Conservation (phyloP, 352 stramenopile genomes). For the Globisporangium paddicum region DNA sequence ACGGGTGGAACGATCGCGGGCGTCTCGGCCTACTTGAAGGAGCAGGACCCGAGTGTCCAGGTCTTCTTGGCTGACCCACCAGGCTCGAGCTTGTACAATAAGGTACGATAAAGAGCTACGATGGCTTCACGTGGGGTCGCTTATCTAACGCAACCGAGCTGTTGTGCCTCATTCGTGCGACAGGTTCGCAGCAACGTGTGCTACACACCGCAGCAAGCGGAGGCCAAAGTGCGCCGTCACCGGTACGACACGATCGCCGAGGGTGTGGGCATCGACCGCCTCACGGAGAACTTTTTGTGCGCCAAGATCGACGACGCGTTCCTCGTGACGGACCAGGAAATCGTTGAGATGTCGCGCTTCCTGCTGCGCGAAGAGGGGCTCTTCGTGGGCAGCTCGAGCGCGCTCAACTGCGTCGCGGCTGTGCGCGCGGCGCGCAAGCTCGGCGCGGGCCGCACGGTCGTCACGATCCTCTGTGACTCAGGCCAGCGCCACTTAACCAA, state of each 20-base stretch:
- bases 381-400: slow-evolving; percentile 91
- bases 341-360: slow-evolving; percentile 97
- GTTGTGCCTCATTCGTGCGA: neutral
- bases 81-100: slow-evolving; percentile 96
- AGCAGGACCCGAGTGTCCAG: slow-evolving; percentile 77
- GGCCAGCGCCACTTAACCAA: slow-evolving; percentile 87
- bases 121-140: too few species aligned
- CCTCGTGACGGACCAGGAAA: slow-evolving; percentile 93
- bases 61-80: slow-evolving; percentile 96
- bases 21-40: slow-evolving; percentile 92
- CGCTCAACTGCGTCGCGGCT: slow-evolving; percentile 82
- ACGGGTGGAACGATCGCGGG: slow-evolving; percentile 97
- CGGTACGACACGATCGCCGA: slow-evolving; percentile 95
- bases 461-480: slow-evolving; percentile 88
- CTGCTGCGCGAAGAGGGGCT: slow-evolving; percentile 94
- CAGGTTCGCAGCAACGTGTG: slow-evolving; percentile 92
- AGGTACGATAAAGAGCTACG: slow-evolving; percentile 53
- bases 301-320: slow-evolving; percentile 89
- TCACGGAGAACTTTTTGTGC: slow-evolving; percentile 95
- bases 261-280: slow-evolving; percentile 96
- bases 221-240: slow-evolving; percentile 90
- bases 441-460: slow-evolving; percentile 74
- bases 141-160: too few species aligned
- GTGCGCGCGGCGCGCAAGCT: slow-evolving; percentile 70
- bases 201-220: slow-evolving; percentile 93